These are phyloP conservation scores for Neurospora africana DNA, from an alignment of 495 filamentous ascomycete genomes.

Conservation along the genomic window DNA sequence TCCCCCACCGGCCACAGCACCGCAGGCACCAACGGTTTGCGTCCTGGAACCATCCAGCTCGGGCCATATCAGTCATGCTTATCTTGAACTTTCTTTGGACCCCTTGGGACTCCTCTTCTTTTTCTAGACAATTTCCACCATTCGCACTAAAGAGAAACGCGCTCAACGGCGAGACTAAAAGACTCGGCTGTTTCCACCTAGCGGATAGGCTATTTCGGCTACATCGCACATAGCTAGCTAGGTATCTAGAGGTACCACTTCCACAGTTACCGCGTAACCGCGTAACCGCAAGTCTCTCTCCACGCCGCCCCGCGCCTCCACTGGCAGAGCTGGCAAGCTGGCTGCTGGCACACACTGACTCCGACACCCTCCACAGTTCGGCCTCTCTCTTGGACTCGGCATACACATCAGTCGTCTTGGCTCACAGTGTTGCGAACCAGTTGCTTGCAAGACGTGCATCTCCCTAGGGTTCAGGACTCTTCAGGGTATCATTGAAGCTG, in stretches of 20 bases:
- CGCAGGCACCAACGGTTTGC: neutral
- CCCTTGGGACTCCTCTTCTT: neutral
- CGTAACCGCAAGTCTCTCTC: neutral
- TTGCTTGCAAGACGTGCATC: neutral
- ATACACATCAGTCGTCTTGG: neutral
- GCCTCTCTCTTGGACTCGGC: neutral
- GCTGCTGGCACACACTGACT: neutral
- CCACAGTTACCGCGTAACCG: neutral
- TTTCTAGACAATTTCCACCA: neutral
- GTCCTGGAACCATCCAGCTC: neutral
- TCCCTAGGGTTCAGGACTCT: neutral
- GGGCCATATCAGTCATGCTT: neutral
- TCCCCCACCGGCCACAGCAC: neutral
- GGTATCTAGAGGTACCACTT: neutral
- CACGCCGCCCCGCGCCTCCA: neutral
- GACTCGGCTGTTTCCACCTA: neutral
- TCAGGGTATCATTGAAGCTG: slow-evolving; percentile 3
- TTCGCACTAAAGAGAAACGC: neutral
- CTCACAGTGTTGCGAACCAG: neutral
- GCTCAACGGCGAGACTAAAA: neutral
- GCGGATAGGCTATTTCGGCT: neutral
- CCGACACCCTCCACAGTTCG: neutral
- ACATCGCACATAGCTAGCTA: neutral
- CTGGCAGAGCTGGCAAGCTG: neutral
- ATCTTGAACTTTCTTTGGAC: neutral